phyloP scores from a whole-genome alignment of 2,329 filamentous ascomycete genomes.

The Aureobasidium sp. region DNA sequence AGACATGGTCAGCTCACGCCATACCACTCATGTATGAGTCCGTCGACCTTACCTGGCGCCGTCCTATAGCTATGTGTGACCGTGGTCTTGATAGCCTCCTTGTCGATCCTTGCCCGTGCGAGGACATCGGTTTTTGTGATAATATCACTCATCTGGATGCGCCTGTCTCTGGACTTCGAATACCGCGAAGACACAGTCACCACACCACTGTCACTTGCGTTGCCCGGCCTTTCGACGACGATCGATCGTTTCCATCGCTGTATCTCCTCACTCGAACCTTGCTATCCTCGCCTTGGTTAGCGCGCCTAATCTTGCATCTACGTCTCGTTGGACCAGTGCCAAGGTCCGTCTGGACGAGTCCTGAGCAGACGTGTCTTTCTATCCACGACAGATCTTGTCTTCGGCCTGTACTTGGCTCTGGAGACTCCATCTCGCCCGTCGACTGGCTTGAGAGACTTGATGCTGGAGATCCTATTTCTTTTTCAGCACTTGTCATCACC shows the following conservation, averaged over 20 bases:
- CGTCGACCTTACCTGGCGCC: background rate
- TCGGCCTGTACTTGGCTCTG: background rate
- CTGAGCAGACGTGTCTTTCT: background rate
- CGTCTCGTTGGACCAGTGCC: background rate
- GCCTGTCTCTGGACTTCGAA: background rate
- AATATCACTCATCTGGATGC: background rate
- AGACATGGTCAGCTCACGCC: background rate
- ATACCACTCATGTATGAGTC: background rate
- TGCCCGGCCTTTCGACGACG: background rate
- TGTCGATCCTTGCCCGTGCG: background rate
- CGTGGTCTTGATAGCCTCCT: background rate
- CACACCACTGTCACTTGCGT: background rate
- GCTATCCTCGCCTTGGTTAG: background rate
- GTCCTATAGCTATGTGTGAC: background rate
- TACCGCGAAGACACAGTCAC: conserved; percentile 1
- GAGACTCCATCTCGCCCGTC: background rate
- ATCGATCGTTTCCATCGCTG: background rate
- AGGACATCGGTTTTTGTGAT: background rate
- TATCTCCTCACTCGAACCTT: background rate
- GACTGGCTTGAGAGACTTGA: background rate
- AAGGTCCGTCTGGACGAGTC: background rate
- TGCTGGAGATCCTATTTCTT: background rate
- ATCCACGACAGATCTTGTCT: background rate
- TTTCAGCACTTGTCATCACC: background rate
- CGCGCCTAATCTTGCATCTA: background rate